Percentiles rank a stretch among this genome's conserved stretches.
Conservation (phyloP, 2,329 filamentous ascomycete species). For the Bisporella sp. region DNA sequence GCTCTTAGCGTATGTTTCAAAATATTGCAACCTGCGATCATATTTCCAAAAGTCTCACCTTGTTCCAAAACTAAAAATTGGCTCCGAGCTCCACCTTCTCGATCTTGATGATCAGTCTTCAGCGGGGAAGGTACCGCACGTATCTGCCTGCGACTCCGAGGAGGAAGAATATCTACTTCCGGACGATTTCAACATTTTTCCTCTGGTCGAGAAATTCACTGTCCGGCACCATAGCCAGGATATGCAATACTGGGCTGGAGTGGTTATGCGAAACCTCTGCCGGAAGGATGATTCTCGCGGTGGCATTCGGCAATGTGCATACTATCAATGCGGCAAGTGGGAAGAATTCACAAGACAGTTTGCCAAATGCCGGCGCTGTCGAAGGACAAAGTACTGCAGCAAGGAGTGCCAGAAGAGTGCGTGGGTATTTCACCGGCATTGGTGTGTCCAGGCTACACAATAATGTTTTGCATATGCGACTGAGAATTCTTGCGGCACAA, state of each 20-base stretch:
- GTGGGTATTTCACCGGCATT: conserved; percentile 97
- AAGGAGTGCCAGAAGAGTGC: conserved; percentile 99
- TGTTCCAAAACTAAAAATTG: conserved; percentile 86
- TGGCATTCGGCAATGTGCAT: conserved; percentile 93
- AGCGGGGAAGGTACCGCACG: conserved; percentile 18
- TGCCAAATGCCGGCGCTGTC: conserved; percentile 92
- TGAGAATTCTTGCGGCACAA: not conserved
- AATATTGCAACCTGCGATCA: conserved; percentile 91
- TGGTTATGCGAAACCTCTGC: conserved; percentile 98
- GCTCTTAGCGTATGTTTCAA: conserved; percentile 92
- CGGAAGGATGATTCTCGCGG: conserved; percentile 93
- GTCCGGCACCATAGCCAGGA: conserved; percentile 90
- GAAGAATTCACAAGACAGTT: conserved; percentile 95
- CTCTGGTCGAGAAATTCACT: conserved; percentile 96
- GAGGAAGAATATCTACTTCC: conserved; percentile 79
- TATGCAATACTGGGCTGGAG: conserved; percentile 99
- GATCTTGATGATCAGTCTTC: conserved; percentile 57
- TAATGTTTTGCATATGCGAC: conserved; percentile 3
- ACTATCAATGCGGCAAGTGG: conserved; percentile 98
- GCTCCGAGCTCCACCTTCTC: conserved; percentile 72
- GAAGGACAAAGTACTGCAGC: conserved; percentile 97
- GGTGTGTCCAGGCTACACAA: conserved; percentile 70
- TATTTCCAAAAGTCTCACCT: conserved; percentile 96
- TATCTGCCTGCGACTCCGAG: conserved; percentile 30
- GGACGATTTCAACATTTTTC: conserved; percentile 97